Base-by-base conservation (phyloP, 306 rosid species). In the Trichosanthes cucumerina region DNA sequence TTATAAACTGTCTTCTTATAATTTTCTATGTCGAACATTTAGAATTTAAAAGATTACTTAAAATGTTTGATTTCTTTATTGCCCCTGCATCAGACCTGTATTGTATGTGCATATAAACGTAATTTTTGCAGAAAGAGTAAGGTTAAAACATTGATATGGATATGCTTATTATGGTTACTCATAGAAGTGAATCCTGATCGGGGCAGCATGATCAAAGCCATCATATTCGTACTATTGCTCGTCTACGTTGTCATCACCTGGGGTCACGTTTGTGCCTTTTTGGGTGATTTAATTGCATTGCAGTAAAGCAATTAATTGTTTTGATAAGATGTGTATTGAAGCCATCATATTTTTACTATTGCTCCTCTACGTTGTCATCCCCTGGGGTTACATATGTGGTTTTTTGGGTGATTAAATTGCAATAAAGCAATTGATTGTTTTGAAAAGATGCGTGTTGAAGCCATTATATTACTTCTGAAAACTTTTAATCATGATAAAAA, bases 141-240 rank as follows among this genome's bases (percentile, higher is more conserved):
- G 59, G 6, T 72, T 15, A 26, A 49, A 8, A 24, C 56, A 71
- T 71, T 33, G n/a, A 71, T 24, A 71, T 46, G 52, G 14, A 24
- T 46, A 47, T 70, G 31, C 75, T 49, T 28, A 28, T 49, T 28
- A 28, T 44, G 9, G 34, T 41, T 68, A 6, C 75, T 41, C 21
- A 44, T 70, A 9, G 23, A 46, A 49, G 31, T 71, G 58, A 10
- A 44, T 28, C 9, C 26, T 73, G 14, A 33, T 74, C 78, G 31
- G 31, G 63, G 38, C 44, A 50, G 78, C 78, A 74, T 74, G 78
- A 49, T 74, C 47, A 18, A 31, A 52, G 33, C 63, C 59, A 50
- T 74, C 78, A 74, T 74, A 74, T 33, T n/a, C 3, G 33, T 74
- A 74, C 78, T 52, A 50, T 52, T 74, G 46, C 63, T 74, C 63